Base-by-base conservation (phyloP, 805 yeast genomes). In the Pichia exigua region DNA sequence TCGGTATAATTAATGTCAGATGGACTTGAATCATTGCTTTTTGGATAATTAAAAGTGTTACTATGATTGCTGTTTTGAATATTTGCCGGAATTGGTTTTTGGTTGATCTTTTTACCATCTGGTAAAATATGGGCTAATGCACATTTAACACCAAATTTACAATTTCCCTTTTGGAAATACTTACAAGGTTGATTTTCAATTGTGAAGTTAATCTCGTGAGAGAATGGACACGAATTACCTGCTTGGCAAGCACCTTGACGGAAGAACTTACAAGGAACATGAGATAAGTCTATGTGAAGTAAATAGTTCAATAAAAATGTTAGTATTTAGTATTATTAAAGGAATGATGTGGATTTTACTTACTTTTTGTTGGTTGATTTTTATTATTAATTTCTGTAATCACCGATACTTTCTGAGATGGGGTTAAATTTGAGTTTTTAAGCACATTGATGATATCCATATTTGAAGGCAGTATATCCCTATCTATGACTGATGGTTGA, bases 191-290 rank as follows among this genome's bases (percentile, higher is more conserved):
- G 72, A 45, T 74, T 68, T 46, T 77, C 82, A 38, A 72, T 69
- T n/a, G 74, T 65, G 6, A 77, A 73, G 50, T 83, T 86, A 48
- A 79, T 63, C 45, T 85, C 75, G 65, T 92, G 99, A 35, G 94
- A 83, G 65, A 92, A 92, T 1, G 97, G 97, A 66, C 99, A 92
- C 1, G 92, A 75, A 48, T 73, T 74, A 13, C 98, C 98, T 1
- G 98, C 98, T 67, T 91, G 97, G 67, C 99, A 92, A 18, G 87
- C 81, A 1, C 98, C 97, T 66, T 91, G 97, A 52, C 80, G 75
- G 67, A 75, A 92, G 72, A 92, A 92, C 71, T 92, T 92, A 68
- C 99, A 92, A 3, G 99, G 99, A 30, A 92, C 98, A 67, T 92
- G 99, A 45, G 95, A 83, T 45, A 88, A 76, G 62, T 86, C 89